These are phyloP conservation scores for Cylindrodendrum hubeiense DNA, from an alignment of 2,329 filamentous ascomycete species.

Conservation along the genomic window DNA sequence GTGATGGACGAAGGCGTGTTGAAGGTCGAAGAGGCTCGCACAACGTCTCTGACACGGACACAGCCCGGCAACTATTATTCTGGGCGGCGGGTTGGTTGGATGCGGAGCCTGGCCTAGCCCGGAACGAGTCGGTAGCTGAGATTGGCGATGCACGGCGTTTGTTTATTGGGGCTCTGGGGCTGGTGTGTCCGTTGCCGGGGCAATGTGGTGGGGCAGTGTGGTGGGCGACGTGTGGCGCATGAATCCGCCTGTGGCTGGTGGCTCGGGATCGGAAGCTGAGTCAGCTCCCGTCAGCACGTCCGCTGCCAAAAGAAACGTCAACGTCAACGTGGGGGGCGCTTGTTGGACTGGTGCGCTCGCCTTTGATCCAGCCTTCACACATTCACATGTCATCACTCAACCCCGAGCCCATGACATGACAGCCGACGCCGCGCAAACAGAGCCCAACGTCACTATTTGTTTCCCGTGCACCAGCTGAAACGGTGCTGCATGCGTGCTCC, in stretches of 20 bases:
- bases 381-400: slow-evolving; percentile 24
- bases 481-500: slow-evolving; percentile 8
- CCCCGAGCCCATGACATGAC: slow-evolving; percentile 8
- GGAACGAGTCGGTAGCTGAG: slow-evolving; percentile 25
- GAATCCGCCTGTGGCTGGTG: slow-evolving; percentile 12
- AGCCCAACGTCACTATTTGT: slow-evolving; percentile 5
- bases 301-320: slow-evolving; percentile 12
- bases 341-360: slow-evolving; percentile 11
- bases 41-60: slow-evolving; percentile 22
- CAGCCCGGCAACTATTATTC: slow-evolving; percentile 41
- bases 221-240: slow-evolving; percentile 4
- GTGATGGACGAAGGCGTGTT: slow-evolving; percentile 43
- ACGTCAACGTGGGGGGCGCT: slow-evolving; percentile 24
- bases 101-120: slow-evolving; percentile 39
- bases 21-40: slow-evolving; percentile 28
- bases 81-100: slow-evolving; percentile 34
- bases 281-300: slow-evolving; percentile 11
- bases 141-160: slow-evolving; percentile 44
- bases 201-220: slow-evolving; percentile 13
- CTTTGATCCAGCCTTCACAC: slow-evolving; percentile 7
- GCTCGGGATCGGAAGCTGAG: slow-evolving; percentile 6
- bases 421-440: slow-evolving; percentile 1
- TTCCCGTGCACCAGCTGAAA: slow-evolving; percentile 5
- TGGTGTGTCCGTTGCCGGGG: slow-evolving; percentile 33
- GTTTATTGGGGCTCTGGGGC: slow-evolving; percentile 34